Evolutionary conservation across 495 filamentous ascomycete species (phyloP).

Genomic region (Podospora pseudopauciseta): DNA sequence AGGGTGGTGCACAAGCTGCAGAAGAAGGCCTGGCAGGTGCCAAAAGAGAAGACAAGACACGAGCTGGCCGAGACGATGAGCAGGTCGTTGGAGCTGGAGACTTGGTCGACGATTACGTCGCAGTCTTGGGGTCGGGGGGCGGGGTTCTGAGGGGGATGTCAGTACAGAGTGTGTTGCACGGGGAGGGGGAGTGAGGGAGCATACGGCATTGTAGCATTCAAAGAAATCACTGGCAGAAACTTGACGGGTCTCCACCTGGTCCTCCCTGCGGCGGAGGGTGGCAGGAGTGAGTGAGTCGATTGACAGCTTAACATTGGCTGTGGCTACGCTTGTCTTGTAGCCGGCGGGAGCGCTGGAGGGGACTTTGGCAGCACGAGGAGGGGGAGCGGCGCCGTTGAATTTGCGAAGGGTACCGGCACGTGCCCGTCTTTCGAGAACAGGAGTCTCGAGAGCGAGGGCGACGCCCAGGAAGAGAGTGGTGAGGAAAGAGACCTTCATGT

Average conservation of each 20-base stretch:
- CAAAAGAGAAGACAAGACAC: constrained; percentile 37
- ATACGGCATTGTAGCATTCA: constrained; percentile 39
- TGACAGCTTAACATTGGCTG: constrained; percentile 24
- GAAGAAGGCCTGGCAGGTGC: constrained; percentile 43
- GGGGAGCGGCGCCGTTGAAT: constrained; percentile 14
- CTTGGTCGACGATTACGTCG: constrained; percentile 33
- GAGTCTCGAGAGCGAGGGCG: constrained; percentile 24
- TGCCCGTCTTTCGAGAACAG: constrained; percentile 17
- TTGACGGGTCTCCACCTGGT: constrained; percentile 18
- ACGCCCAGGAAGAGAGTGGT: constrained; percentile 32
- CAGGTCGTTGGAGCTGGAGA: constrained; percentile 30
- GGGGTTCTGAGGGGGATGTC: constrained; percentile 24
- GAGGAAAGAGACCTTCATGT: constrained; percentile 36
- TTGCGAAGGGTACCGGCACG: constrained; percentile 15
- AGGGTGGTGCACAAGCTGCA: constrained; percentile 40
- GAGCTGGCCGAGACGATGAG: constrained; percentile 36
- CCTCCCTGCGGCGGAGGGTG: constrained; percentile 13
- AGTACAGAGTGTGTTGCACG: neutral
- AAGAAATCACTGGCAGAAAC: constrained; percentile 33
- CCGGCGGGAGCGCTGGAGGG: constrained; percentile 22
- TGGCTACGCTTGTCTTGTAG: constrained; percentile 24
- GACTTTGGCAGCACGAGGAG: constrained; percentile 14
- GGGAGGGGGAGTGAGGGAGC: constrained; percentile 6
- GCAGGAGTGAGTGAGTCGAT: constrained; percentile 19
- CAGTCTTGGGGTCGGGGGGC: constrained; percentile 33